Percentiles rank a stretch among this genome's conserved stretches.
Conservation (phyloP, 2,329 filamentous ascomycete species). For the Thelonectria olida region DNA sequence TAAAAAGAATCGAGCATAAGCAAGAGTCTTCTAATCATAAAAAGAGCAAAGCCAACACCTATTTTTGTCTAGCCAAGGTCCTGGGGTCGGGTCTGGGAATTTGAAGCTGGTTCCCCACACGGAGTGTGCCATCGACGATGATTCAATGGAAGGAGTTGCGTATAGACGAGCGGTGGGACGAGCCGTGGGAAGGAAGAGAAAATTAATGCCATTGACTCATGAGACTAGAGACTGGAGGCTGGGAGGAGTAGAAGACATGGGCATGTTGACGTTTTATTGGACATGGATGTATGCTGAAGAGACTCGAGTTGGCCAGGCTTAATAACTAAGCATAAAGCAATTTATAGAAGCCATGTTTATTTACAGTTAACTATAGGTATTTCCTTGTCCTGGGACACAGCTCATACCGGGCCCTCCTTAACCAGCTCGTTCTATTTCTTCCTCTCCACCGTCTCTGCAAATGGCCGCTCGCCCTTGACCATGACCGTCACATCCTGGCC, state of each 20-base stretch:
- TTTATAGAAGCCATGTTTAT: too few relatives aligned
- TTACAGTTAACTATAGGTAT: too few relatives aligned
- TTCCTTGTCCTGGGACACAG: too few relatives aligned
- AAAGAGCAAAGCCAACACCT: too few relatives aligned
- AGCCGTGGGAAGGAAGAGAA: background rate
- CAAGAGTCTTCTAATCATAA: too few relatives aligned
- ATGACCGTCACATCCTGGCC: conserved; percentile 23
- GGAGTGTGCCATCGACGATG: conserved; percentile 16
- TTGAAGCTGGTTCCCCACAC: conserved; percentile 11
- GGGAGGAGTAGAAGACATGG: too few relatives aligned
- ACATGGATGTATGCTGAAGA: too few relatives aligned
- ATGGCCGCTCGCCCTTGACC: background rate
- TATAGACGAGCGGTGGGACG: background rate
- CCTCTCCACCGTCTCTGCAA: conserved; percentile 1
- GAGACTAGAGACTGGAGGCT: background rate
- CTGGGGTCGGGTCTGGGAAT: too few relatives aligned
- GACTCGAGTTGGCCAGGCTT: too few relatives aligned
- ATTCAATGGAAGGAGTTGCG: background rate
- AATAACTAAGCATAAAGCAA: too few relatives aligned
- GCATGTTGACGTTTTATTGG: too few relatives aligned
- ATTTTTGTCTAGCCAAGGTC: background rate
- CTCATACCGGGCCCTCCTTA: background rate
- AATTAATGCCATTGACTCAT: background rate
- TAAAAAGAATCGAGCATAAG: too few relatives aligned
- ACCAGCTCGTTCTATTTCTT: background rate